A percentile compares a stretch with the other conserved stretches of the same genome.
Evolutionary conservation across 225 moss, liverwort and hornwort species (phyloP).

Genomic region (Bryum argenteum): DNA sequence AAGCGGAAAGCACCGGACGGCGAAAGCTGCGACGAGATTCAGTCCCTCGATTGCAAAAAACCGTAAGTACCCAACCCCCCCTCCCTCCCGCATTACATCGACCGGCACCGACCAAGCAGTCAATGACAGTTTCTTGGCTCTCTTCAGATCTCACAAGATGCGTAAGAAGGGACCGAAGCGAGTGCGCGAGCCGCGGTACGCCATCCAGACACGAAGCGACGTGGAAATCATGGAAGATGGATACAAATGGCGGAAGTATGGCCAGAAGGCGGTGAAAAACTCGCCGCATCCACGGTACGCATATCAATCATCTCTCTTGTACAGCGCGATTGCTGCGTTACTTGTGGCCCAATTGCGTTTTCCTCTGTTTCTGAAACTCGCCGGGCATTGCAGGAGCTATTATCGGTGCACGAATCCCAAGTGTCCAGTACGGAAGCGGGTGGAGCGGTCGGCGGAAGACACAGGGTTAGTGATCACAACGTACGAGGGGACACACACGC

Average conservation of each 20-base stretch:
- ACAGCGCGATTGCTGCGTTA: too few species aligned
- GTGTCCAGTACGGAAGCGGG: slow-evolving; percentile 65
- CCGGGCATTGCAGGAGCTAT: slow-evolving; percentile 44
- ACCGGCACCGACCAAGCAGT: too few species aligned
- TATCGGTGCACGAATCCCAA: slow-evolving; percentile 64
- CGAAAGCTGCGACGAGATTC: slow-evolving; percentile 61
- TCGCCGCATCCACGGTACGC: slow-evolving; percentile 58
- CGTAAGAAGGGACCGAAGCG: slow-evolving; percentile 62
- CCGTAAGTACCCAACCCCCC: slow-evolving; percentile 39
- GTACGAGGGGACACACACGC: slow-evolving; percentile 63
- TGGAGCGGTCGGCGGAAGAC: slow-evolving; percentile 62
- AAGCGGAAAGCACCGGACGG: slow-evolving; percentile 52
- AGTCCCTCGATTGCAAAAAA: slow-evolving; percentile 56
- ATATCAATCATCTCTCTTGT: background rate
- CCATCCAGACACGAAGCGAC: slow-evolving; percentile 61
- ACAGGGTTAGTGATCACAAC: slow-evolving; percentile 62
- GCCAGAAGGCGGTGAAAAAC: slow-evolving; percentile 69
- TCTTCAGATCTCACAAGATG: slow-evolving; percentile 39
- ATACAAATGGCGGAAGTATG: slow-evolving; percentile 69
- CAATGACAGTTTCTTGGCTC: background rate
- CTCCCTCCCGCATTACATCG: background rate
- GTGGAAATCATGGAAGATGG: slow-evolving; percentile 73
- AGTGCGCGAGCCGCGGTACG: slow-evolving; percentile 58
- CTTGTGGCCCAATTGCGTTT: background rate
- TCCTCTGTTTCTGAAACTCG: too few species aligned